A percentile compares a stretch with the other conserved stretches of the same genome.
Evolutionary conservation across 208 protist species (phyloP).

Genomic region (Acanthamoeba sp.): DNA sequence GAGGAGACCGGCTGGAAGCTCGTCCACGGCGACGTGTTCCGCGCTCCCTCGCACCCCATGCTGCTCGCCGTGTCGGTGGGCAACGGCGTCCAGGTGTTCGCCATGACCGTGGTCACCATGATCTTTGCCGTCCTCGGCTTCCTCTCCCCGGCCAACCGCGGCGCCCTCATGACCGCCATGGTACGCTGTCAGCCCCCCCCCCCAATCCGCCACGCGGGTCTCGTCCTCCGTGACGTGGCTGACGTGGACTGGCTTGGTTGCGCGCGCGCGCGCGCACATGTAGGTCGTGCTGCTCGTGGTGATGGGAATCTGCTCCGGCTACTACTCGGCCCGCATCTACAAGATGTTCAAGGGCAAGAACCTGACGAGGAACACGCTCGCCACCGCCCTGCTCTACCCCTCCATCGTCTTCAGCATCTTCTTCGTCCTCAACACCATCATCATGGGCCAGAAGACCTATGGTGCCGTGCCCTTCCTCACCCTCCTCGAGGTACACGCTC

Average conservation of each 20-base stretch:
- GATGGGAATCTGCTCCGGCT: slow-evolving; percentile 93
- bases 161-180: slow-evolving; percentile 93
- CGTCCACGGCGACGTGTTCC: slow-evolving; percentile 97
- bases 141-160: slow-evolving; percentile 96
- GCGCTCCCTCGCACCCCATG: slow-evolving; percentile 91
- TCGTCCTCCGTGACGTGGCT: not conserved
- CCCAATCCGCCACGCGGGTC: slow-evolving; percentile 74
- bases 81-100: slow-evolving; percentile 95
- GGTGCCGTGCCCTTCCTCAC: slow-evolving; percentile 88
- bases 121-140: slow-evolving; percentile 96
- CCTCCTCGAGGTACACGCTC: slow-evolving; percentile 66
- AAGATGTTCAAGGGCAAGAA: slow-evolving; percentile 92
- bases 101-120: slow-evolving; percentile 91
- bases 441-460: slow-evolving; percentile 88
- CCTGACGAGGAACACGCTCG: slow-evolving; percentile 94
- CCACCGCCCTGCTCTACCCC: slow-evolving; percentile 90
- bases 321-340: slow-evolving; percentile 94
- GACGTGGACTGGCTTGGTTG: not conserved
- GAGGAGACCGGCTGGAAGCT: slow-evolving; percentile 98
- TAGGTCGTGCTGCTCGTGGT: slow-evolving; percentile 87
- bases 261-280: not conserved
- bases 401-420: slow-evolving; percentile 91
- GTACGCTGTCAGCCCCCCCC: too few species aligned
- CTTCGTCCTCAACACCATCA: slow-evolving; percentile 92
- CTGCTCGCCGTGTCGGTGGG: slow-evolving; percentile 94